Percentiles rank a stretch among this genome's conserved stretches.
phyloP scores from a whole-genome alignment of 495 filamentous ascomycete genomes.

The Glarea lozoyensis region DNA sequence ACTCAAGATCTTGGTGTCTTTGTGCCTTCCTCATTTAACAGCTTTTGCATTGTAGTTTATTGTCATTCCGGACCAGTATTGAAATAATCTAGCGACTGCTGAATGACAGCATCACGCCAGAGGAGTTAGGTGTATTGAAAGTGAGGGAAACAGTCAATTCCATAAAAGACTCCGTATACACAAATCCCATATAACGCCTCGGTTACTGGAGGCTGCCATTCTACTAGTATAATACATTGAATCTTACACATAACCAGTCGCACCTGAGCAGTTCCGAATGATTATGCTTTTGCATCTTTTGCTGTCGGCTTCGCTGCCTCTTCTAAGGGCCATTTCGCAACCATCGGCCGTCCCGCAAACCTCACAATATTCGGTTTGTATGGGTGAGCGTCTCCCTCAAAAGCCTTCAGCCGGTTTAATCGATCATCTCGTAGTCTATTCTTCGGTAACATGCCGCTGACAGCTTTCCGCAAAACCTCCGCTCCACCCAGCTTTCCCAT shows the following conservation, averaged over 20 bases:
- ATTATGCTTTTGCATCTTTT: slow-evolving; percentile 6
- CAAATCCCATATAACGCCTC: slow-evolving; percentile 1
- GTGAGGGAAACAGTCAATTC: too few relatives aligned
- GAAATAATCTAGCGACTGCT: too few relatives aligned
- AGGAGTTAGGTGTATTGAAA: too few relatives aligned
- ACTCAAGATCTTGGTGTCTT: too few relatives aligned
- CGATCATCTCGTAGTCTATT: slow-evolving; percentile 81
- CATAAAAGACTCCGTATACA: too few relatives aligned
- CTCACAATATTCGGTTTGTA: slow-evolving; percentile 82
- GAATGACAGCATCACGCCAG: too few relatives aligned
- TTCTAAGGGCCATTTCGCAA: slow-evolving; percentile 10
- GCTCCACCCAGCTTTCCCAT: slow-evolving; percentile 90
- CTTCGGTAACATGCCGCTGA: slow-evolving; percentile 96
- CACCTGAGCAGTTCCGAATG: slow-evolving; percentile 5
- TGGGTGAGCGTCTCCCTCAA: slow-evolving; percentile 84
- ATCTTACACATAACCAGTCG: slow-evolving; percentile 5
- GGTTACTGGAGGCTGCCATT: too few relatives aligned
- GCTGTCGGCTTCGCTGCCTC: slow-evolving; percentile 6
- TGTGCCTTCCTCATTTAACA: too few relatives aligned
- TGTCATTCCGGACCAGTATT: too few relatives aligned
- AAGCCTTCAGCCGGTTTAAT: slow-evolving; percentile 85
- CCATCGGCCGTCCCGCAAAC: slow-evolving; percentile 40
- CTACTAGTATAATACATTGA: slow-evolving; percentile 3
- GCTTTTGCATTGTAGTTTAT: too few relatives aligned
- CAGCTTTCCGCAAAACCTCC: slow-evolving; percentile 85